phyloP scores from a whole-genome alignment of 805 yeast species.

The Metschnikowia arizonensis region DNA sequence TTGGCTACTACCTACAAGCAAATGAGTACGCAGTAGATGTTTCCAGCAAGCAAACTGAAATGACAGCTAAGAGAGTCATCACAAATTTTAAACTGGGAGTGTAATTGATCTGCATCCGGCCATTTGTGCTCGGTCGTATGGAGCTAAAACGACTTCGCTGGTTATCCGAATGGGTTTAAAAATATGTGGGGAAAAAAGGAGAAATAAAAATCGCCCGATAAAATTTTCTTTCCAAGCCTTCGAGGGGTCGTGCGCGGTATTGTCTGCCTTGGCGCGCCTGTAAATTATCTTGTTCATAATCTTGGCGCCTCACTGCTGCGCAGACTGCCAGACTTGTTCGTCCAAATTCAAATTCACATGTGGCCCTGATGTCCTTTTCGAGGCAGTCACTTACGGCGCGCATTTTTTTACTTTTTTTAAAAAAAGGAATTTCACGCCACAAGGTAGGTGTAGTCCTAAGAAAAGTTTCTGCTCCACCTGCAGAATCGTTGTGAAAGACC shows the following conservation, averaged over 20 bases:
- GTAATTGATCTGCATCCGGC: conserved; percentile 42
- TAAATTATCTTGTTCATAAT: background rate
- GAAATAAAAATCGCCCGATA: background rate
- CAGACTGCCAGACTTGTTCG: background rate
- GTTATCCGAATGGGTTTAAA: conserved; percentile 38
- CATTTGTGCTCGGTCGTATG: conserved; percentile 46
- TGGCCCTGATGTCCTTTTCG: background rate
- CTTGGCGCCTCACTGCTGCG: background rate
- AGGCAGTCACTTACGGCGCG: background rate
- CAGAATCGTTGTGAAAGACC: background rate
- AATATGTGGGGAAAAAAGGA: conserved; percentile 18
- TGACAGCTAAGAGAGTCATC: conserved; percentile 13
- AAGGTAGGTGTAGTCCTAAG: background rate
- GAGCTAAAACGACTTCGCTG: conserved; percentile 40
- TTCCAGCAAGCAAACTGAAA: conserved; percentile 45
- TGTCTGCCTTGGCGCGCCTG: background rate
- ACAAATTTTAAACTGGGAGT: conserved; percentile 36
- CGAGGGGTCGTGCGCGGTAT: conserved; percentile 9
- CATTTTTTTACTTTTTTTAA: too few relatives aligned
- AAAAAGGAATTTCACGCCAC: background rate
- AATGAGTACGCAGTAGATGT: conserved; percentile 20
- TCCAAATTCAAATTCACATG: background rate
- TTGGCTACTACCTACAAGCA: background rate
- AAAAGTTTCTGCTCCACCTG: background rate
- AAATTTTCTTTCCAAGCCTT: background rate